phyloP scores from a whole-genome alignment of 768 basidiomycete genomes.

The Holtermanniella nyarrowii region DNA sequence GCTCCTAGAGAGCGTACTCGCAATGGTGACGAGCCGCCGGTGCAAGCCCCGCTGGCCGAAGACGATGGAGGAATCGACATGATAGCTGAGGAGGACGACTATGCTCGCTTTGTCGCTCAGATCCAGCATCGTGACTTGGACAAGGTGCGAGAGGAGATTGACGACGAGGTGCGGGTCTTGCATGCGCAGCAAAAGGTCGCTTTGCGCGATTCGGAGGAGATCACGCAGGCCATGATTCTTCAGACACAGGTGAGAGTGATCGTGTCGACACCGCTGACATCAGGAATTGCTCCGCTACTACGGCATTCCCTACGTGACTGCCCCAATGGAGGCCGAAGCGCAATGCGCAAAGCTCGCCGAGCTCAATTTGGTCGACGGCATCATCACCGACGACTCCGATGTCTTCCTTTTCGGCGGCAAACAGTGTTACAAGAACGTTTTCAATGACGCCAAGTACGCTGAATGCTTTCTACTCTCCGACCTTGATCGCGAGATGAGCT shows the following conservation, averaged over 20 bases:
- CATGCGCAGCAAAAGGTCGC: constrained; percentile 77
- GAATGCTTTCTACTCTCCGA: constrained; percentile 85
- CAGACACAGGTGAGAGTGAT: constrained; percentile 55
- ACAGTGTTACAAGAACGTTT: constrained; percentile 99
- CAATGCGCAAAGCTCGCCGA: constrained; percentile 88
- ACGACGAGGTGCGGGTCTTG: constrained; percentile 73
- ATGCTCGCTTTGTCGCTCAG: constrained; percentile 82
- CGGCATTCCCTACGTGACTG: constrained; percentile 95
- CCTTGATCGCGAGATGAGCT: constrained; percentile 71
- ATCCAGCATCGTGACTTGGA: constrained; percentile 78
- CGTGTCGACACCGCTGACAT: constrained; percentile 38
- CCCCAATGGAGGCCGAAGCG: constrained; percentile 98
- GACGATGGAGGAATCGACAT: constrained; percentile 28
- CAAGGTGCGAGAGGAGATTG: constrained; percentile 73
- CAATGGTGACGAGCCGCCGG: constrained; percentile 2
- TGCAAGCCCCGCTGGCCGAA: constrained; percentile 3
- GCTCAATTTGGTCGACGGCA: constrained; percentile 81
- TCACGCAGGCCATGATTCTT: constrained; percentile 86
- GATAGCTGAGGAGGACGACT: constrained; percentile 52
- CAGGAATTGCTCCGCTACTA: constrained; percentile 85
- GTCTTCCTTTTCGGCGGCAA: constrained; percentile 94
- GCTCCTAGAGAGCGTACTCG: constrained; percentile 5
- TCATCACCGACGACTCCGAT: constrained; percentile 98
- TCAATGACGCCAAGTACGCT: constrained; percentile 97
- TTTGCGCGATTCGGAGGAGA: constrained; percentile 86